Evolutionary conservation across 202 grass and related monocot genomes (phyloP).

Genomic region (Carex arenaria): DNA sequence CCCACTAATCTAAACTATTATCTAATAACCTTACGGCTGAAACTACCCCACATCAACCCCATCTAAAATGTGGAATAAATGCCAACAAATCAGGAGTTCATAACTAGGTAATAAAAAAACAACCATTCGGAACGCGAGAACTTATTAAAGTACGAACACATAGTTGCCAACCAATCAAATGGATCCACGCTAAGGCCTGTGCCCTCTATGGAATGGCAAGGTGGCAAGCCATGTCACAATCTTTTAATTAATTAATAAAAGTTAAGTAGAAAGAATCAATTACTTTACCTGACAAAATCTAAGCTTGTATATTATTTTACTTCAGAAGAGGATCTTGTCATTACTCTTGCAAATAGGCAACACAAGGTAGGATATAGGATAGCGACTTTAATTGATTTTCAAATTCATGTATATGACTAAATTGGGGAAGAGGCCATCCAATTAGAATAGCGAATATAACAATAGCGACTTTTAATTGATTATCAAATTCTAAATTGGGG

Average conservation of each 20-base stretch:
- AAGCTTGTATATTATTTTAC: background rate
- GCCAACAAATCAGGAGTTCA: background rate
- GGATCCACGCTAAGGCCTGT: background rate
- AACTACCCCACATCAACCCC: background rate
- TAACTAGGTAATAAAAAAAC: background rate
- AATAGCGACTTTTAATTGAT: background rate
- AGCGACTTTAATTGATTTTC: background rate
- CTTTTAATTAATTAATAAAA: constrained; percentile 10
- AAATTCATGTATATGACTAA: background rate
- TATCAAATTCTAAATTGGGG: background rate
- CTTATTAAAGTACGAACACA: background rate
- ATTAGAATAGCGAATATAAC: background rate
- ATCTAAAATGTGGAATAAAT: background rate
- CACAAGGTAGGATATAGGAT: background rate
- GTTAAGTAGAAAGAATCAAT: background rate
- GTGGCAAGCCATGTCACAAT: constrained; percentile 18
- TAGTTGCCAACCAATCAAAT: background rate
- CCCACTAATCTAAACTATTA: background rate
- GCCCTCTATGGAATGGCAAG: constrained; percentile 22
- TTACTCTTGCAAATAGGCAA: background rate
- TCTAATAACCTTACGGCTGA: background rate
- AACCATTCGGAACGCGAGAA: background rate
- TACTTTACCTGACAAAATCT: background rate
- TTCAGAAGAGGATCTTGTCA: background rate
- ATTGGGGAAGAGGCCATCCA: background rate